A percentile compares a stretch with the other conserved stretches of the same genome.
These are phyloP conservation scores for Vitellaria paradoxa DNA, from an alignment of 179 eudicot genomes.

Conservation along the genomic window DNA sequence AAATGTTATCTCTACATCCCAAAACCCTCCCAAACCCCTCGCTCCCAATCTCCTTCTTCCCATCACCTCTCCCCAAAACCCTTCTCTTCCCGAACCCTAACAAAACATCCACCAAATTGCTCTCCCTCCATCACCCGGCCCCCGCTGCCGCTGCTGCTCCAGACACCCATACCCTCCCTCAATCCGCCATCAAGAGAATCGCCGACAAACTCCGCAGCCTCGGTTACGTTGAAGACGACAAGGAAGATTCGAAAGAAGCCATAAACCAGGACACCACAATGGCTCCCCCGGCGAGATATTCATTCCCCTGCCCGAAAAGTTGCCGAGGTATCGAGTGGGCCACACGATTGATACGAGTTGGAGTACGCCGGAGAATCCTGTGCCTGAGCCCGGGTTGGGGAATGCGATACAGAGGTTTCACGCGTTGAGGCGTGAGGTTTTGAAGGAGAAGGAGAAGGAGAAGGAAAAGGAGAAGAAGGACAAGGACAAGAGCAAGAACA, in stretches of 20 bases:
- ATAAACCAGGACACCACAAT: constrained; percentile 4
- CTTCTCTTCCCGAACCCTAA: constrained; percentile 12
- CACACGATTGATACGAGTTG: constrained; percentile 89
- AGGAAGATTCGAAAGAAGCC: neutral
- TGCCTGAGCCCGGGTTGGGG: constrained; percentile 72
- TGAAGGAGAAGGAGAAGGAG: constrained; percentile 49
- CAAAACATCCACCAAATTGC: constrained; percentile 16
- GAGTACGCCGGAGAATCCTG: constrained; percentile 83
- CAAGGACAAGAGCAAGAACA: constrained; percentile 15
- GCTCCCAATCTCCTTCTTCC: constrained; percentile 16
- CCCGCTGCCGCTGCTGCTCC: constrained; percentile 21
- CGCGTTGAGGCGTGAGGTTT: constrained; percentile 39
- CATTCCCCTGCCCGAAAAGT: constrained; percentile 52
- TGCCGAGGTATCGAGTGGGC: constrained; percentile 73
- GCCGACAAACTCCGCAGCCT: constrained; percentile 90
- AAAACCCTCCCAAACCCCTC: constrained; percentile 37
- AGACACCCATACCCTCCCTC: constrained; percentile 35
- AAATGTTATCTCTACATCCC: constrained; percentile 20
- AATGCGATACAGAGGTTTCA: constrained; percentile 45
- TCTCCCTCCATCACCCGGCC: constrained; percentile 26
- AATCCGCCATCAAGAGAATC: constrained; percentile 86
- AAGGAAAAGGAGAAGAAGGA: constrained; percentile 22
- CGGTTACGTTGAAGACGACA: constrained; percentile 57
- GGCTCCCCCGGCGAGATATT: constrained; percentile 66
- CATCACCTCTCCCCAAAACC: constrained; percentile 14